Base-by-base conservation (phyloP, 345 rosid genomes). In the Citrus unshiu region DNA sequence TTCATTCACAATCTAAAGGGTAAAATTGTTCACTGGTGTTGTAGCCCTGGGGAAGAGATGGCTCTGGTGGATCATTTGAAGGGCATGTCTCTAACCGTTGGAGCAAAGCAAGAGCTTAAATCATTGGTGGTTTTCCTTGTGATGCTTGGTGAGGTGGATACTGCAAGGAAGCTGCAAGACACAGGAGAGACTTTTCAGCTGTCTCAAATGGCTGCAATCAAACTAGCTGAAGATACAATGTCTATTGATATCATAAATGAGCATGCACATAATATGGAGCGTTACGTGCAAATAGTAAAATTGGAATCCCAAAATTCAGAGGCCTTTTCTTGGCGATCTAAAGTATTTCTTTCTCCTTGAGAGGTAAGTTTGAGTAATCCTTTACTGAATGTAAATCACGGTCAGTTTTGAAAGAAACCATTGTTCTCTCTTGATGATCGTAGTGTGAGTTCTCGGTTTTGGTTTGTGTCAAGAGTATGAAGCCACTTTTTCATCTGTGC, bases 51-150 rank as follows among this genome's bases (percentile, higher is more conserved):
- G 16, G 99, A 96, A 90, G 98, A 96, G 90, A 76, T 91, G 86
- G 98, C 98, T 57, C 87, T 96, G 58, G 97, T 94, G 59, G 98
- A 96, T 60, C 99, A 96, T 87, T 84, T 96, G 87, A 94, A 91
- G 80, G 92, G 93, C 80, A 91, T 94, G 98, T 87, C 88, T 63
- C 85, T 90, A 72, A 85, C 91, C 6, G 86, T 80, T 51, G 93
- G 95, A 75, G 91, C 97, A 70, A 90, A 85, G 85, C 70, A 79
- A n/a, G 98, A 96, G 87, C 92, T 96, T 10, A 88, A 83, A 78
- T 96, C 98, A 34, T 85, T 96, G 83, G 77, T 94, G 85, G 80
- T 85, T 84, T 85, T 91, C 82, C 90, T 96, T 70, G 84, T 92
- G 78, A 93, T 90, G 87, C 90, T 94, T 73, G 91, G 94, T 21